These are phyloP conservation scores for Pseudovirgaria hyperparasitica DNA, from an alignment of 2,329 filamentous ascomycete genomes.

Conservation along the genomic window DNA sequence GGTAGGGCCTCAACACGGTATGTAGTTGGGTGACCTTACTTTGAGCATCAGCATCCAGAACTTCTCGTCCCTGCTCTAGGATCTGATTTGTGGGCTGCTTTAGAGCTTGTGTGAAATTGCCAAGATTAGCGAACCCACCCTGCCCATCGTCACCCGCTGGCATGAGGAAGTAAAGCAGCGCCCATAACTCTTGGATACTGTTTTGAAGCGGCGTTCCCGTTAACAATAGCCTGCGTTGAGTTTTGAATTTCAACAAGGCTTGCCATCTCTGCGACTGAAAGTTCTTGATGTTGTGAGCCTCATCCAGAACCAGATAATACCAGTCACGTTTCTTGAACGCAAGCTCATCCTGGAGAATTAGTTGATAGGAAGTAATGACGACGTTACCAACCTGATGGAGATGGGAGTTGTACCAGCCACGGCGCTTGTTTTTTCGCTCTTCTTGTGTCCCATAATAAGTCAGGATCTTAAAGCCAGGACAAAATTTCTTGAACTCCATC, in stretches of 20 bases:
- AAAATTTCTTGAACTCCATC: conserved; percentile 99
- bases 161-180: conserved; percentile 89
- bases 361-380: conserved; percentile 93
- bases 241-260: conserved; percentile 86
- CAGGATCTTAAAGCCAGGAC: conserved; percentile 93
- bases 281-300: conserved; percentile 99
- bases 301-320: conserved; percentile 97
- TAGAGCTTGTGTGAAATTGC: conserved; percentile 94
- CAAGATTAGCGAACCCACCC: conserved; percentile 84
- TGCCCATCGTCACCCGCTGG: conserved; percentile 73
- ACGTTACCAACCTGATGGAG: conserved; percentile 66
- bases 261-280: conserved; percentile 98
- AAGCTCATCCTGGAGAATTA: conserved; percentile 86
- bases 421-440: conserved; percentile 79
- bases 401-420: conserved; percentile 87
- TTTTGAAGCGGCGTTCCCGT: conserved; percentile 96
- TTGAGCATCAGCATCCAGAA: conserved; percentile 87
- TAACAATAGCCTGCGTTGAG: conserved; percentile 70
- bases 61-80: conserved; percentile 81
- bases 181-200: conserved; percentile 94
- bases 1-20: conserved; percentile 82
- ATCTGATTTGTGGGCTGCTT: conserved; percentile 93
- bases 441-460: conserved; percentile 93
- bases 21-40: conserved; percentile 88
- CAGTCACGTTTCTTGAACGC: conserved; percentile 86